A percentile compares a stretch with the other conserved stretches of the same genome.
Conservation (phyloP, 352 stramenopile species). For the Globisporangium nodosum region DNA sequence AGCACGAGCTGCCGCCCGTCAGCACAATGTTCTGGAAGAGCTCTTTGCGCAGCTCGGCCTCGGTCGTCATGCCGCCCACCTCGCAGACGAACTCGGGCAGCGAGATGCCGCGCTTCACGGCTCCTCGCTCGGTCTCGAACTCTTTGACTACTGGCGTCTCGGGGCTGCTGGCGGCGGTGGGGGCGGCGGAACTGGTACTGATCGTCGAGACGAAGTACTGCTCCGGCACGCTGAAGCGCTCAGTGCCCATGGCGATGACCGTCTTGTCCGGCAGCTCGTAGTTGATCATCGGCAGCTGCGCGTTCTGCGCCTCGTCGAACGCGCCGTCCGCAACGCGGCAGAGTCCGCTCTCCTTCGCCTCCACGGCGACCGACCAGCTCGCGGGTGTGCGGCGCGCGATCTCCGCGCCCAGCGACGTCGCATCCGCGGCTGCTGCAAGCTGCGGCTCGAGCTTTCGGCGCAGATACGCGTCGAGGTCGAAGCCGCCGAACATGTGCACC, state of each 20-base stretch:
- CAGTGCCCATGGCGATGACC: slow-evolving; percentile 73
- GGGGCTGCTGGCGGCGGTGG: not conserved
- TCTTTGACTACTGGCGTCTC: slow-evolving; percentile 4
- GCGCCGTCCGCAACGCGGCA: slow-evolving; percentile 64
- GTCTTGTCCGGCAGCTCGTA: slow-evolving; percentile 84
- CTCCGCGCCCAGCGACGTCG: slow-evolving; percentile 19
- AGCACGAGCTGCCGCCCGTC: slow-evolving; percentile 73
- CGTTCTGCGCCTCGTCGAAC: slow-evolving; percentile 71
- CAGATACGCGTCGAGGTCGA: slow-evolving; percentile 64
- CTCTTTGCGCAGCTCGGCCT: slow-evolving; percentile 73
- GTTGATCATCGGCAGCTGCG: slow-evolving; percentile 65
- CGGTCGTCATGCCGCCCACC: slow-evolving; percentile 47
- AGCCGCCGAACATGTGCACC: slow-evolving; percentile 48
- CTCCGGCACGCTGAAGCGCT: slow-evolving; percentile 87
- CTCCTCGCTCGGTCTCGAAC: not conserved
- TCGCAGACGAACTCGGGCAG: slow-evolving; percentile 67
- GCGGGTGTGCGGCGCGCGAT: slow-evolving; percentile 17
- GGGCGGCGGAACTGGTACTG: slow-evolving; percentile 9
- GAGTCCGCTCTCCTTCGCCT: slow-evolving; percentile 71
- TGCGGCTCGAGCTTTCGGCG: slow-evolving; percentile 45
- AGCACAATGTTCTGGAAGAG: slow-evolving; percentile 82
- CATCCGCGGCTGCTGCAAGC: slow-evolving; percentile 4
- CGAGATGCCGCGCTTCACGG: slow-evolving; percentile 29
- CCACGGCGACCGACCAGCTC: slow-evolving; percentile 50
- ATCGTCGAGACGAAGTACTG: slow-evolving; percentile 66